Conservation (phyloP, 768 basidiomycete genomes). For the Suillus cothurnatus region DNA sequence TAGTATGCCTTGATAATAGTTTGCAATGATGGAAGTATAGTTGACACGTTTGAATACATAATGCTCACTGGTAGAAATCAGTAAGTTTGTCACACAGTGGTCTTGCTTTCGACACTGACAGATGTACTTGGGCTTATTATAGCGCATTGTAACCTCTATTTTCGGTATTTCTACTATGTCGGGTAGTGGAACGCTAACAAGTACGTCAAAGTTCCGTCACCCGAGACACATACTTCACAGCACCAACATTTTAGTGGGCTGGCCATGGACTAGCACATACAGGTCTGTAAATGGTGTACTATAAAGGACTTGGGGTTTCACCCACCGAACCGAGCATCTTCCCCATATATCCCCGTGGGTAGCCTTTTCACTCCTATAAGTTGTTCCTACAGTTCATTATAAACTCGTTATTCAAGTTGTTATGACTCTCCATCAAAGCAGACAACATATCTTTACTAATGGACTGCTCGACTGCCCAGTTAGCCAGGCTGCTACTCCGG, state of each 20-base stretch:
- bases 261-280: neutral
- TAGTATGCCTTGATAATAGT: neutral
- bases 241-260: neutral
- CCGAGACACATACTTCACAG: neutral
- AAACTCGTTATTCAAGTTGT: neutral
- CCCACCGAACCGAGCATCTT: neutral
- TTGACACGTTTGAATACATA: neutral
- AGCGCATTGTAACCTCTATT: neutral
- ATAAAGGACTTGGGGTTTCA: neutral
- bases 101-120: neutral
- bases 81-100: neutral
- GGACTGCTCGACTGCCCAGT: neutral
- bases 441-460: neutral
- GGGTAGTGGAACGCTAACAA: neutral
- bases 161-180: neutral
- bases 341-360: too few species aligned
- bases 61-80: neutral
- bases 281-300: neutral
- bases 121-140: neutral
- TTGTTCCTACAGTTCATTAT: neutral
- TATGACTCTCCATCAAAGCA: neutral
- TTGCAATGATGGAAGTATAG: neutral
- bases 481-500: neutral
- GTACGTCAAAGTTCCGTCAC: neutral
- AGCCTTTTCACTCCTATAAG: neutral